Evolutionary conservation across 257 asterid genomes (phyloP).

Genomic region (Agastache rugosa): DNA sequence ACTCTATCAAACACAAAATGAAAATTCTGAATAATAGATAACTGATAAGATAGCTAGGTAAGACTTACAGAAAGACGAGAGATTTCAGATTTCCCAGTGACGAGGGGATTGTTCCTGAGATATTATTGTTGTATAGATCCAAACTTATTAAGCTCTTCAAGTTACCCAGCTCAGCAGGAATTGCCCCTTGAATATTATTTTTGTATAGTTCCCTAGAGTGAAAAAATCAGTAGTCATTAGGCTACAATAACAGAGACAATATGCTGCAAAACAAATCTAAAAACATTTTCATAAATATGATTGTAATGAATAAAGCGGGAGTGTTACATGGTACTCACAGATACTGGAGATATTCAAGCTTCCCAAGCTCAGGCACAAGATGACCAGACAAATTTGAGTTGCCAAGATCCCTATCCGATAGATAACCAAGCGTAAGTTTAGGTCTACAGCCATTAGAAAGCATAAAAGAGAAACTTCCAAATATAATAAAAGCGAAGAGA

Average conservation of each 20-base stretch:
- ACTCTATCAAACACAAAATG: constrained; percentile 22
- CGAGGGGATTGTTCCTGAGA: constrained; percentile 75
- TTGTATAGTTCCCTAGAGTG: constrained; percentile 85
- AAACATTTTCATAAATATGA: constrained; percentile 15
- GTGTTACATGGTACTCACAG: constrained; percentile 55
- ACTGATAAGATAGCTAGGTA: constrained; percentile 19
- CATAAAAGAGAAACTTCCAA: constrained; percentile 21
- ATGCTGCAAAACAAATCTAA: constrained; percentile 21
- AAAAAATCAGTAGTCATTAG: constrained; percentile 15
- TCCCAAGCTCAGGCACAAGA: constrained; percentile 74
- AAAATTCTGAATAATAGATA: constrained; percentile 23
- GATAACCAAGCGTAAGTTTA: constrained; percentile 29
- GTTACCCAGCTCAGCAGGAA: constrained; percentile 85
- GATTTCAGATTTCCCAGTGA: constrained; percentile 79
- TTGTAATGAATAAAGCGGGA: not conserved
- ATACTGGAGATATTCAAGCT: constrained; percentile 58
- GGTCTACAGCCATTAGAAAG: constrained; percentile 19
- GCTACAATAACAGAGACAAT: constrained; percentile 9
- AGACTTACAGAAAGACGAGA: constrained; percentile 88
- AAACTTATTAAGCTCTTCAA: constrained; percentile 87
- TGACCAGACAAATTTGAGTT: constrained; percentile 77
- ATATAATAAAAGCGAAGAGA: constrained; percentile 1
- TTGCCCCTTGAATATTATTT: constrained; percentile 79
- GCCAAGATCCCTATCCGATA: constrained; percentile 70
- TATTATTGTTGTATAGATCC: constrained; percentile 93